These are phyloP conservation scores for Phanerochaete carnosa DNA, from an alignment of 768 basidiomycete species.

Conservation along the genomic window DNA sequence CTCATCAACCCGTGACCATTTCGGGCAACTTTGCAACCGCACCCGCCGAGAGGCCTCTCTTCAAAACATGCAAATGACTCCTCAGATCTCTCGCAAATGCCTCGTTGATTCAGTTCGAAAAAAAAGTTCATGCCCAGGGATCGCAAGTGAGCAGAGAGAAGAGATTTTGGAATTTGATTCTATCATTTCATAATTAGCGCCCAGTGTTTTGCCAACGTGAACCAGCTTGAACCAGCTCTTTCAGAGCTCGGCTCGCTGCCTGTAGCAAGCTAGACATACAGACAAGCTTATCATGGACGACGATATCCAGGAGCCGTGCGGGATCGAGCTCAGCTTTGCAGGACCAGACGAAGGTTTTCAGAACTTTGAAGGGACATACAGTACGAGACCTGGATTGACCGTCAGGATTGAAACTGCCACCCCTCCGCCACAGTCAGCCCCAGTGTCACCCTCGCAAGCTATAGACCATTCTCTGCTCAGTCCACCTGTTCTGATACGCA, in stretches of 20 bases:
- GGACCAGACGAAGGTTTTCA: neutral
- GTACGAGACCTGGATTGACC: neutral
- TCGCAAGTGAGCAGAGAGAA: too few species aligned
- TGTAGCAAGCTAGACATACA: neutral
- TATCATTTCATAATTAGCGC: neutral
- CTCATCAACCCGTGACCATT: too few species aligned
- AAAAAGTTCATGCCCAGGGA: too few species aligned
- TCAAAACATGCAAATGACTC: too few species aligned
- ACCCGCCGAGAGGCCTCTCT: too few species aligned
- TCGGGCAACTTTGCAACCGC: too few species aligned
- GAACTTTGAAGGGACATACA: neutral
- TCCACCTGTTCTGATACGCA: neutral
- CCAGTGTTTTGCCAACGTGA: neutral
- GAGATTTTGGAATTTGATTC: neutral
- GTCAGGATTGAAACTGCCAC: neutral
- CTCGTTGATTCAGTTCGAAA: too few species aligned
- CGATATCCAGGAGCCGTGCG: neutral
- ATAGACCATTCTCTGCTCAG: conserved; percentile 1
- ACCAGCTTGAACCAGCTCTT: neutral
- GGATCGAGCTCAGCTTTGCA: neutral
- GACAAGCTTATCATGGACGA: neutral
- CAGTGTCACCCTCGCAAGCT: conserved; percentile 2
- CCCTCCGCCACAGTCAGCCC: conserved; percentile 8
- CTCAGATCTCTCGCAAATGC: too few species aligned
- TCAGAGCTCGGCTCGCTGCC: neutral